A percentile compares a stretch with the other conserved stretches of the same genome.
Evolutionary conservation across 2,329 filamentous ascomycete species (phyloP).

Genomic region (Dactylonectria estremocensis): DNA sequence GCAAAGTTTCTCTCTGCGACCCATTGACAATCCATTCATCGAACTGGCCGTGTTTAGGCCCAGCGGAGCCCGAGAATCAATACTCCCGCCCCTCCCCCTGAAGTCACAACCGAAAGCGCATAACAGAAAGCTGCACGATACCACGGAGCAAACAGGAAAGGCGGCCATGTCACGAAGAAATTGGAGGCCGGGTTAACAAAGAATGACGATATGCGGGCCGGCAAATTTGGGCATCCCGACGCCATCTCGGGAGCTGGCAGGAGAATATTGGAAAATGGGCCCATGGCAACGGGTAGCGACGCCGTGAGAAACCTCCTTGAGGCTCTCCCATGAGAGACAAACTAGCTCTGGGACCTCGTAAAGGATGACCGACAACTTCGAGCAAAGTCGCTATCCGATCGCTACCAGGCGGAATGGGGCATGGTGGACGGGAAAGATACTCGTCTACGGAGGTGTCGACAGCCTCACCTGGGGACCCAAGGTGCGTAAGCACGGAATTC

Average conservation of each 20-base stretch:
- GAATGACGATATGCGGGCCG: neutral
- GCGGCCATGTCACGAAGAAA: neutral
- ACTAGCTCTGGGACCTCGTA: neutral
- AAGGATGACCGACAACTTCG: neutral
- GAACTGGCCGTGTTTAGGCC: neutral
- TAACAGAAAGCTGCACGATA: neutral
- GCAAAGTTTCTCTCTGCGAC: neutral
- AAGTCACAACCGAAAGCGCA: neutral
- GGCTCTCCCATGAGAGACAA: neutral
- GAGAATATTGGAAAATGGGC: neutral
- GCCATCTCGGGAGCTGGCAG: neutral
- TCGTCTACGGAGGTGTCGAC: slow-evolving; percentile 1
- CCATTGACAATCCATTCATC: neutral
- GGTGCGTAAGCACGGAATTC: slow-evolving; percentile 13
- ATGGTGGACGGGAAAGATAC: neutral
- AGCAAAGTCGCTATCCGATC: neutral
- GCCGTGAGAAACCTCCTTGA: neutral
- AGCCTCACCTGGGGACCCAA: neutral
- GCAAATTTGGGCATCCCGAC: neutral
- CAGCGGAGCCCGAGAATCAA: too few species aligned
- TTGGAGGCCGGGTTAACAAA: neutral
- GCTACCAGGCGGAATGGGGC: neutral
- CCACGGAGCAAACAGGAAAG: neutral
- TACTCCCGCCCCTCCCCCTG: neutral
- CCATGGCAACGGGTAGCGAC: neutral